These are phyloP conservation scores for Capronia epimyces DNA, from an alignment of 2,329 filamentous ascomycete genomes.

Conservation along the genomic window DNA sequence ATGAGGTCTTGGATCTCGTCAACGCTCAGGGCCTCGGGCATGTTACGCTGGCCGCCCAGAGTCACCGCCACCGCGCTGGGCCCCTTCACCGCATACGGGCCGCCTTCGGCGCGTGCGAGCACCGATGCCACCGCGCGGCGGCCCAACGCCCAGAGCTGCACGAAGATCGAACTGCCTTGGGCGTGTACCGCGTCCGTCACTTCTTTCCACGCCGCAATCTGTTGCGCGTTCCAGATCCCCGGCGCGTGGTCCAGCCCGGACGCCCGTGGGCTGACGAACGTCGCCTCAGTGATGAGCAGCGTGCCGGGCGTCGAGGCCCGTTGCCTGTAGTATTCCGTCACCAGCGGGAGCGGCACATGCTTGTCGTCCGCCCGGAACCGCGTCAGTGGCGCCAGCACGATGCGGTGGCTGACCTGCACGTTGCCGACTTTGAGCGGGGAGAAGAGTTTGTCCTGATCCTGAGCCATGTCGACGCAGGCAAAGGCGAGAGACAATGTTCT, in stretches of 20 bases:
- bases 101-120: background rate
- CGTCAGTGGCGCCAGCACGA: constrained; percentile 50
- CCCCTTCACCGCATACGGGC: background rate
- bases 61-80: no score
- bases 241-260: constrained; percentile 12
- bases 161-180: constrained; percentile 45
- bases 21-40: constrained; percentile 43
- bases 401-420: constrained; percentile 47
- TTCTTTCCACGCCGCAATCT: constrained; percentile 47
- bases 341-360: constrained; percentile 36
- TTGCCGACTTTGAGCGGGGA: constrained; percentile 34
- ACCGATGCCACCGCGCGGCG: constrained; percentile 40
- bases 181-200: constrained; percentile 48
- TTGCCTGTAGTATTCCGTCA: constrained; percentile 39
- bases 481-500: no score
- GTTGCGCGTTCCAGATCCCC: constrained; percentile 29
- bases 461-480: no score
- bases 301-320: constrained; percentile 37
- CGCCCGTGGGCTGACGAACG: constrained; percentile 6
- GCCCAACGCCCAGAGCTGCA: constrained; percentile 42
- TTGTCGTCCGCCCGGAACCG: constrained; percentile 45
- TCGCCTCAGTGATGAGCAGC: constrained; percentile 33
- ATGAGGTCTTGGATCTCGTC: constrained; percentile 40
- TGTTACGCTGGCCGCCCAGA: constrained; percentile 21
- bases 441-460: no score